Evolutionary conservation across 805 yeast genomes (phyloP), one percentile per base, ranked within the genome.

Genomic region (Saccharomyces kudriavzevii): DNA sequence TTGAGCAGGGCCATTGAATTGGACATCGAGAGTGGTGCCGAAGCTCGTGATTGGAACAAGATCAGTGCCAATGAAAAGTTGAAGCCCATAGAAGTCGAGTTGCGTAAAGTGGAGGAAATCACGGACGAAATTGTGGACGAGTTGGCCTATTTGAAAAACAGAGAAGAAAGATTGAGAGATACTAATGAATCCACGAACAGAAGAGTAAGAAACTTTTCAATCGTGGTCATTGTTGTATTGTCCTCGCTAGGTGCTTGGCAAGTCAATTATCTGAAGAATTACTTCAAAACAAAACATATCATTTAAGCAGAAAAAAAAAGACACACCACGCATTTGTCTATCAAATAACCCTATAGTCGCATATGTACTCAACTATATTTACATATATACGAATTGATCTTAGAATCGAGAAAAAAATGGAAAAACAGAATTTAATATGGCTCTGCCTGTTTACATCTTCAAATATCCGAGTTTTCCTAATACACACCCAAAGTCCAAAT

Each of bases 11-110:
- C 85, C 51, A 75, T 94, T 62, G 97, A 90, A 66, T 76, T 94
- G 64, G 97, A 91, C 59, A 85, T 94, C 55, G 98, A 94, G 71
- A 84, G 90, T 57, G 99, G 99, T 47, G 88, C 97, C 50, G 88
- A 90, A 64, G 99, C 98, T 45, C 85, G 98, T 72, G 98, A 94
- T 74, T 94, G 98, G 97, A 89, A 90, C 68, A 89, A 90, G 25
- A 77, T 91, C 58, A 97, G 91, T 75, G 91, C 96, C 48, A 81
- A 87, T 47, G 98, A 94, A 71, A 89, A 89, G 69, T 83, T 94
- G 70, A 88, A 87, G 73, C 98, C 99, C 4, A 82, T 86, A 50
- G 99, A 94, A 73, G 84, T 91, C 53, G 95, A 89, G 64, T 78
- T 94, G 69, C 85, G 94, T 71, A 84, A 86, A 69, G 78, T 92